A percentile compares a stretch with the other conserved stretches of the same genome.
Conservation (phyloP, 805 yeast species). For the Candida suzukii region DNA sequence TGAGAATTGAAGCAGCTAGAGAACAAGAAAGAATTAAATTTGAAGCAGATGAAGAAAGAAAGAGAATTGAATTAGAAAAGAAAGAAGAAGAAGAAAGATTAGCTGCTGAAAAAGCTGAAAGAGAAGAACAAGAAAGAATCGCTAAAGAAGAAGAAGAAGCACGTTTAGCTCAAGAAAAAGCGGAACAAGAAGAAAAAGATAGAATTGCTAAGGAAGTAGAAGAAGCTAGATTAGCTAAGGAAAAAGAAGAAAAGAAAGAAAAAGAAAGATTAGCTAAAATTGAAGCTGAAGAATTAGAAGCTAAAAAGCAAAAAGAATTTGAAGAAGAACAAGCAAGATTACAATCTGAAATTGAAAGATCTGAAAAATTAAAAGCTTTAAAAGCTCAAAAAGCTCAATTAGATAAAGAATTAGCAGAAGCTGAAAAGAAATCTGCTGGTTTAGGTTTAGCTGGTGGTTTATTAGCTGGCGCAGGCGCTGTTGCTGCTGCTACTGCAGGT, state of each 20-base stretch:
- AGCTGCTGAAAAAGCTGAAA: conserved; percentile 19
- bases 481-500: conserved; percentile 7
- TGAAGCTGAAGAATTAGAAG: conserved; percentile 13
- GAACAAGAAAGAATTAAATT: conserved; percentile 38
- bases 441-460: conserved; percentile 19
- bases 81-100: conserved; percentile 27
- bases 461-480: conserved; percentile 21
- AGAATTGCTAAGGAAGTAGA: conserved; percentile 19
- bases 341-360: conserved; percentile 31
- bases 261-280: conserved; percentile 29
- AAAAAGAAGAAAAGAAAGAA: conserved; percentile 24
- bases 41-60: conserved; percentile 31
- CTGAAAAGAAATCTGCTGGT: conserved; percentile 28
- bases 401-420: conserved; percentile 24
- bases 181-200: conserved; percentile 26
- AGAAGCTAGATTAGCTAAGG: conserved; percentile 6
- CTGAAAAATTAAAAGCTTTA: conserved; percentile 21
- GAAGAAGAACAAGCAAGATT: conserved; percentile 31
- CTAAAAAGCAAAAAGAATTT: conserved; percentile 25
- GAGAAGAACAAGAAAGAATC: conserved; percentile 23
- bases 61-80: conserved; percentile 34
- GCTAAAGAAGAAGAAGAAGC: conserved; percentile 17
- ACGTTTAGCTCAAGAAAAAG: conserved; percentile 9
- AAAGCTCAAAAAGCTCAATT: conserved; percentile 31
- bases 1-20: conserved; percentile 36